A percentile compares a stretch with the other conserved stretches of the same genome.
Evolutionary conservation across 2,329 filamentous ascomycete genomes (phyloP).

Genomic region (Xylaria sp.): DNA sequence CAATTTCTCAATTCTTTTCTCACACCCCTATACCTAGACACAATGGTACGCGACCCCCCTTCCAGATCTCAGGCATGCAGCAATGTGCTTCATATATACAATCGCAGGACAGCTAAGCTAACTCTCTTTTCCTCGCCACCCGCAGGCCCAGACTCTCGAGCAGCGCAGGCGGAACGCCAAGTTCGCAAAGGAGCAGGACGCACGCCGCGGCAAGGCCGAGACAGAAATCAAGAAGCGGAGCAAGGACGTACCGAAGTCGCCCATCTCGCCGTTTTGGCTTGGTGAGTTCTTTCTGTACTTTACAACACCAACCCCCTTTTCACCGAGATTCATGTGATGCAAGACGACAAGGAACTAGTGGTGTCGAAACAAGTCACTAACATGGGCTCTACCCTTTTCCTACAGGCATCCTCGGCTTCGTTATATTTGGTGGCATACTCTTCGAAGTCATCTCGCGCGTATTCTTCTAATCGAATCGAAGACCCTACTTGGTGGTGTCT

Average conservation of each 20-base stretch:
- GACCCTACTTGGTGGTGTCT: background rate
- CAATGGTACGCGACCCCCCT: conserved; percentile 44
- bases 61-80: background rate
- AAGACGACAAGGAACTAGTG: background rate
- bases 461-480: conserved; percentile 53
- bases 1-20: conserved; percentile 21
- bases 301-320: background rate
- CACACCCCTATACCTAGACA: conserved; percentile 33
- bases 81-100: background rate
- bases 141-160: conserved; percentile 83
- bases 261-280: conserved; percentile 73
- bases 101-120: conserved; percentile 9
- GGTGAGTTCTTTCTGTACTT: conserved; percentile 50
- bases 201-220: conserved; percentile 79
- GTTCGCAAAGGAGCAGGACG: conserved; percentile 78
- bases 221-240: conserved; percentile 69
- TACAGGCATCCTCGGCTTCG: conserved; percentile 66
- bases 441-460: conserved; percentile 68
- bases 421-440: conserved; percentile 69
- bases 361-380: conserved; percentile 20
- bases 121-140: background rate
- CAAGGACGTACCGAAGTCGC: conserved; percentile 68
- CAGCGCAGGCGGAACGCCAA: conserved; percentile 84
- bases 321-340: background rate
- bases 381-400: conserved; percentile 4